These are phyloP conservation scores for Suillus alpinus DNA, from an alignment of 768 basidiomycete species.

Conservation along the genomic window DNA sequence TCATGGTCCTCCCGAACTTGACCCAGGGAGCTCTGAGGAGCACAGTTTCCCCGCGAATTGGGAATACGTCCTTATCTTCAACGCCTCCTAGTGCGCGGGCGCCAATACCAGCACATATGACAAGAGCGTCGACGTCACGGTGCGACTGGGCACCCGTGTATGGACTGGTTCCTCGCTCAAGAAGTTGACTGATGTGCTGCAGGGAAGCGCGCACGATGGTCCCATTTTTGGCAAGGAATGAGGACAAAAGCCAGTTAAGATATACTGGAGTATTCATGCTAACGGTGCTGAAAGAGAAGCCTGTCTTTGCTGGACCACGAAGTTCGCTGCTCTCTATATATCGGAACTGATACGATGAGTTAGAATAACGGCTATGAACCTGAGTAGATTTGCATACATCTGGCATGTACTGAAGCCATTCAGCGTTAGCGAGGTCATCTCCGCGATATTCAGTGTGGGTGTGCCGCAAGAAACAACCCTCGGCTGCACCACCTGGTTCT, in stretches of 20 bases:
- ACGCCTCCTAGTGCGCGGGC: slow-evolving; percentile 50
- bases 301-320: slow-evolving; percentile 38
- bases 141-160: slow-evolving; percentile 4
- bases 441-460: slow-evolving; percentile 60
- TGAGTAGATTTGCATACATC: slow-evolving; percentile 35
- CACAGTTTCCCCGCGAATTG: slow-evolving; percentile 45
- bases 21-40: slow-evolving; percentile 48
- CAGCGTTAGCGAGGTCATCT: slow-evolving; percentile 29
- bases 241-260: slow-evolving; percentile 57
- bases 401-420: slow-evolving; percentile 49
- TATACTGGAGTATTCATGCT: slow-evolving; percentile 66
- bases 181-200: slow-evolving; percentile 66
- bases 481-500: slow-evolving; percentile 48
- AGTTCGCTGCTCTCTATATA: slow-evolving; percentile 40
- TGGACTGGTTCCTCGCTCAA: slow-evolving; percentile 8
- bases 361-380: slow-evolving; percentile 4
- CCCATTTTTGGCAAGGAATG: slow-evolving; percentile 61
- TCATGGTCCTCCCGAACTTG: slow-evolving; percentile 32
- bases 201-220: slow-evolving; percentile 53
- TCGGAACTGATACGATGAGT: slow-evolving; percentile 25
- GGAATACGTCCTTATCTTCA: slow-evolving; percentile 47
- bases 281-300: slow-evolving; percentile 61
- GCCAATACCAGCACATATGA: slow-evolving; percentile 71
- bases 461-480: slow-evolving; percentile 63
- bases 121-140: slow-evolving; percentile 44